Base-by-base conservation (phyloP, 108 stramenopile genomes). In the Ochromonas danica region DNA sequence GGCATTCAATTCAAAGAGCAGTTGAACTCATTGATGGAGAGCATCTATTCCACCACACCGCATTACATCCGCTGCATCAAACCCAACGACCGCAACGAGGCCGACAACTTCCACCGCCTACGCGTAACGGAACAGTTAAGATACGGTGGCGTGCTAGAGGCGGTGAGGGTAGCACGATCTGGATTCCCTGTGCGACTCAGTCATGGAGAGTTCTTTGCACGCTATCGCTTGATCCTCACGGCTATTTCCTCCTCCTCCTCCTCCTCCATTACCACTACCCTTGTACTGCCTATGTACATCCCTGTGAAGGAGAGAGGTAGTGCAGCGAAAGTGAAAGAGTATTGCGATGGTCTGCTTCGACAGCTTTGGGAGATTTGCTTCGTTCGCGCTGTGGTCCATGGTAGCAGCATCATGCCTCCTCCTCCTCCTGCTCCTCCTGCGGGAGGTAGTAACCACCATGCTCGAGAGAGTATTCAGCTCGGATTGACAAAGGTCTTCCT, bases 101-200 rank as follows among this genome's bases (percentile, higher is more conserved):
- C 95, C 10, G 90, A 93, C 67, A 89, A 90, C 71, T 70, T 94
- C 75, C 61, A n/a, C 41, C 79, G 81, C 6, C 90, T 89, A 62
- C 89, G 94, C 57, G 88, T 94, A 39, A 93, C 93, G 2, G 95
- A 96, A 61, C 97, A 98, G 88, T 91, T 98, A 6, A 90, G 97
- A 60, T 96, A 95, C 77, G 95, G 95, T 81, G 99, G 99, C 84
- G 99, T 99, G 0, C 85, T 99, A 74, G 99, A 99, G 77, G 99
- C 99, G 30, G 99, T 99, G 31, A 94, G 97, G 43, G 99, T 99
- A 33, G 97, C 97, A 28, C 91, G 99, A 72, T 91, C 94, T 75
- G 99, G 99, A 42, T 99, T 95, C 83, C 97, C 99, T 28, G 97
- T 98, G n/a, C 93, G 99, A 33, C 77, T 98, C 57, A 80, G 82